Evolutionary conservation across 2,329 filamentous ascomycete genomes (phyloP).

Genomic region (Cyphellophora attinorum): DNA sequence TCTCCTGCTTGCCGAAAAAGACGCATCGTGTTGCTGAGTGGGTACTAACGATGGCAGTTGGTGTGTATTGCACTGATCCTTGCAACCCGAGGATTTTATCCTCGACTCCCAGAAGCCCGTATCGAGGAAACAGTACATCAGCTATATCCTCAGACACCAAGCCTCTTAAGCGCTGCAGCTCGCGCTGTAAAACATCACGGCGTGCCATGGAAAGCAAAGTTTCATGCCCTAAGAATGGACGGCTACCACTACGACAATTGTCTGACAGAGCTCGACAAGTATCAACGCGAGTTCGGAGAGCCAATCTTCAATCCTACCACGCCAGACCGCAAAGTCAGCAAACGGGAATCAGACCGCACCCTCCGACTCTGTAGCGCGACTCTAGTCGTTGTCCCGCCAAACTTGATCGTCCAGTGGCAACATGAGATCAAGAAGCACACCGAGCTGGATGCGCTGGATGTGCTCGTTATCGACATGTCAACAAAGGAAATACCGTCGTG

Average conservation of each 20-base stretch:
- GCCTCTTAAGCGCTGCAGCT: constrained; percentile 67
- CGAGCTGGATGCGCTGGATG: constrained; percentile 44
- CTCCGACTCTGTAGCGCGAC: constrained; percentile 61
- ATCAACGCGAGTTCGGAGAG: constrained; percentile 51
- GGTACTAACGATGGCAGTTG: too few relatives aligned
- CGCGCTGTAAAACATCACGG: constrained; percentile 56
- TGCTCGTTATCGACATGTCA: constrained; percentile 51
- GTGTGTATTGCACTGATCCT: constrained; percentile 73
- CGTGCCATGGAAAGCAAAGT: constrained; percentile 60
- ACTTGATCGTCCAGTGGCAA: constrained; percentile 76
- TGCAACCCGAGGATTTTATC: constrained; percentile 61
- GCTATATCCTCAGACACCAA: constrained; percentile 43
- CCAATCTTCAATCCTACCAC: constrained; percentile 32
- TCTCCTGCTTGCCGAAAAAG: too few relatives aligned
- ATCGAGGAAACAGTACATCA: constrained; percentile 30
- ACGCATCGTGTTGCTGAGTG: too few relatives aligned
- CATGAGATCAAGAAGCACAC: constrained; percentile 75
- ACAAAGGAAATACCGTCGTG: constrained; percentile 47
- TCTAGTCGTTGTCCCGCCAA: constrained; percentile 71
- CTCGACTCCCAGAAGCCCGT: constrained; percentile 56
- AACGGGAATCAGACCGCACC: constrained; percentile 17
- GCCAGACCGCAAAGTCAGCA: constrained; percentile 24
- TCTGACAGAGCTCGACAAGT: constrained; percentile 45
- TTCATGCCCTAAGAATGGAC: constrained; percentile 41
- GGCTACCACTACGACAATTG: constrained; percentile 47